A percentile compares a stretch with the other conserved stretches of the same genome.
Evolutionary conservation across 768 basidiomycete genomes (phyloP).

Genomic region (Phanerodontia chrysosporium): DNA sequence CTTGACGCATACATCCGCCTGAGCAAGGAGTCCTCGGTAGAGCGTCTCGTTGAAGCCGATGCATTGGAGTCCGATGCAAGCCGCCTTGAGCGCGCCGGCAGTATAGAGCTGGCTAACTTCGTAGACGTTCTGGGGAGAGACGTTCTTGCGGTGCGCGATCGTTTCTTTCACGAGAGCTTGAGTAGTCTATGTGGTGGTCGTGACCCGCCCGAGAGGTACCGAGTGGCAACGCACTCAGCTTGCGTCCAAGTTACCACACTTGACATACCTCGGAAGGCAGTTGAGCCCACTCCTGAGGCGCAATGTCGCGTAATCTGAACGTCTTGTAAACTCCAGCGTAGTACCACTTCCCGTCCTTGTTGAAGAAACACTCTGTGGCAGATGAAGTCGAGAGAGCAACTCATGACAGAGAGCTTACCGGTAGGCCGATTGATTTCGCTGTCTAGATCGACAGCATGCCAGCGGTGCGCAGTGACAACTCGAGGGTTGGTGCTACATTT

Average conservation of each 20-base stretch:
- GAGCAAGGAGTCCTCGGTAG: constrained; percentile 63
- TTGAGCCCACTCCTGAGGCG: constrained; percentile 63
- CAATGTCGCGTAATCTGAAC: constrained; percentile 61
- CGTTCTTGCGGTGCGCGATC: constrained; percentile 64
- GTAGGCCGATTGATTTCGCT: constrained; percentile 57
- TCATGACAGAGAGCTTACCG: constrained; percentile 19
- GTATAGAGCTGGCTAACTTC: constrained; percentile 71
- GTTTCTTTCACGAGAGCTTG: constrained; percentile 71
- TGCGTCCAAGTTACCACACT: not conserved
- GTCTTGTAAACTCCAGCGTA: constrained; percentile 77
- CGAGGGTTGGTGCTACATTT: constrained; percentile 80
- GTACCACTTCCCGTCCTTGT: constrained; percentile 78
- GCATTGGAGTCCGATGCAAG: constrained; percentile 72
- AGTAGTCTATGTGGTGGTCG: constrained; percentile 41
- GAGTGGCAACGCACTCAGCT: not conserved
- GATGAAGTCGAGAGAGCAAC: not conserved
- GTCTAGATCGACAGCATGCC: constrained; percentile 61
- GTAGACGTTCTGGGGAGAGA: constrained; percentile 73
- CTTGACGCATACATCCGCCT: constrained; percentile 43
- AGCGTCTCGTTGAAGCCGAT: constrained; percentile 68
- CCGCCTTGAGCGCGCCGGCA: constrained; percentile 67
- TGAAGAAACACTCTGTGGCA: constrained; percentile 72
- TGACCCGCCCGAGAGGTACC: not conserved
- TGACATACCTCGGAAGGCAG: constrained; percentile 56
- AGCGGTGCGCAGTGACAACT: constrained; percentile 71